Base-by-base conservation (phyloP, 768 basidiomycete genomes). In the Xerocomellus intermedius region DNA sequence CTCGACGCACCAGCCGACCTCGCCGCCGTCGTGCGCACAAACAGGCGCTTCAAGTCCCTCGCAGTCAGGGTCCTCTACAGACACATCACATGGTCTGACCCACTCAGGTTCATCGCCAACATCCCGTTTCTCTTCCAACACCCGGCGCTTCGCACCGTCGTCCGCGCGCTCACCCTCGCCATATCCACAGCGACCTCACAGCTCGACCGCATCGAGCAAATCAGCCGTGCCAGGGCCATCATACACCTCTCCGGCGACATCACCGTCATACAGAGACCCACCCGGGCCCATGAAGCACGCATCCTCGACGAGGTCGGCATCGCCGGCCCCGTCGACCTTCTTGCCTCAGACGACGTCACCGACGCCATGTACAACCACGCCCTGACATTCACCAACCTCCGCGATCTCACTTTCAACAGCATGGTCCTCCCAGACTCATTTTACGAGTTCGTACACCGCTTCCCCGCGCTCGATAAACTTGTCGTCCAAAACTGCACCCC, bases 401-500 rank as follows among this genome's bases (percentile, higher is more conserved):
- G 67, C 14, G 71, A 72, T 19, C 72, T 80, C 48, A 63, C 69
- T 0, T 74, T 79, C 58, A 64, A 59, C 44, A 62, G 69, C 42
- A 70, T 76, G 56, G 62, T 75, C 21, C 69, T 80, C 42, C 72
- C 75, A 0, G 64, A 71, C 28, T 35, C 62, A 2, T 66, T 79
- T 12, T 74, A 75, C 48, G 53, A 53, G 0, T 53, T 73, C 28
- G 66, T 80, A 16, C 74, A 75, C 62, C 42, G 48, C 33, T 70
- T 80, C 13, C 74, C 76, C 1, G 49, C 48, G 3, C 73, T 80
- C 19, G 67, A 72, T 30, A 67, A 60, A 9, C 70, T 80, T n/a
- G 65, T 67, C 26, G 67, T 80, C 52, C 76, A 79, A 45, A 71
- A 75, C 44, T 80, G 78, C 49, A 70, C 68, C 0, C 54, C 62